phyloP scores from a whole-genome alignment of 1,284 basidiomycete genomes.

The Microbotryum lychnidis-dioicae region DNA sequence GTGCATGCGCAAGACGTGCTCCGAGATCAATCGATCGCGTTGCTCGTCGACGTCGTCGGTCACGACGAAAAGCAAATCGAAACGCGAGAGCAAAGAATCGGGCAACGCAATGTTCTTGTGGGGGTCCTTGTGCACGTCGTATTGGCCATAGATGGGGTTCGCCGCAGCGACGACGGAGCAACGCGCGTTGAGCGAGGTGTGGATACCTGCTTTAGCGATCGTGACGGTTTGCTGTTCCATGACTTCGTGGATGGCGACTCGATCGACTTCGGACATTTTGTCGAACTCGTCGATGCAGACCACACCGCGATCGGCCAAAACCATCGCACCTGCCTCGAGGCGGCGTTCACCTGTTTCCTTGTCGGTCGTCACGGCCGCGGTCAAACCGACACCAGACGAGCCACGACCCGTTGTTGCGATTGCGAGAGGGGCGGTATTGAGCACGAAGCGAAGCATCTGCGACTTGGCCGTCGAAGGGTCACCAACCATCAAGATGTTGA shows the following conservation, averaged over 20 bases:
- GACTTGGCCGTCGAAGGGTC: conserved; percentile 98
- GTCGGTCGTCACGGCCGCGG: conserved; percentile 98
- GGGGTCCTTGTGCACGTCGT: conserved; percentile 99
- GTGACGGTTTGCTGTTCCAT: conserved; percentile 98
- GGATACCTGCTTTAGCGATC: conserved; percentile 98
- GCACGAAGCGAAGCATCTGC: conserved; percentile 90
- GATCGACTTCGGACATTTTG: conserved; percentile 98
- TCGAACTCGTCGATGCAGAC: conserved; percentile 99
- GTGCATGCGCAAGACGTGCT: conserved; percentile 97
- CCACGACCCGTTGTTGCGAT: conserved; percentile 98
- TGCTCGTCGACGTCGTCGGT: conserved; percentile 97
- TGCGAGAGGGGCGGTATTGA: conserved; percentile 91
- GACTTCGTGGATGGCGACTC: conserved; percentile 99
- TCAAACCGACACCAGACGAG: conserved; percentile 95
- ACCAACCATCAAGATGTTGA: conserved; percentile 99
- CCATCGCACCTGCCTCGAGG: conserved; percentile 98
- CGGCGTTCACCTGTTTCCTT: conserved; percentile 89
- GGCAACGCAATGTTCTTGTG: conserved; percentile 98
- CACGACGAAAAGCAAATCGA: conserved; percentile 95
- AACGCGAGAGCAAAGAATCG: conserved; percentile 96
- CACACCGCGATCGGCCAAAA: conserved; percentile 96
- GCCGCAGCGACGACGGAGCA: conserved; percentile 98
- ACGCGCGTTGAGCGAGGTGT: conserved; percentile 93
- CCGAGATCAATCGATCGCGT: conserved; percentile 87
- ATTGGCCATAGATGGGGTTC: conserved; percentile 98